Base-by-base conservation (phyloP, 2,329 filamentous ascomycete genomes). In the Gnomoniopsis sp. region DNA sequence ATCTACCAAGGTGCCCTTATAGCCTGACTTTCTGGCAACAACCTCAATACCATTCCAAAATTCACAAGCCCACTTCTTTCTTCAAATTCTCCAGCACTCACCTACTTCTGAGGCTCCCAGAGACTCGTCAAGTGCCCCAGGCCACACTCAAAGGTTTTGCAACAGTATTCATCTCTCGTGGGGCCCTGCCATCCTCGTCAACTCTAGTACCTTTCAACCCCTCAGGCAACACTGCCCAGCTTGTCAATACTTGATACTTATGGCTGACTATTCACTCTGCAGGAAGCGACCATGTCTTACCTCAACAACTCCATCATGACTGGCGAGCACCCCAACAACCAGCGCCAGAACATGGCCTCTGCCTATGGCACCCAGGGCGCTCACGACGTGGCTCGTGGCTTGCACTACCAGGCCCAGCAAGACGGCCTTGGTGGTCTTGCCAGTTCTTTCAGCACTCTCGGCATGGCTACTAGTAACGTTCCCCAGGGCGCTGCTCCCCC, bases 241-340 rank as follows among this genome's bases (percentile, higher is more conserved):
- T 4, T 23, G 4, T 23, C 10, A 33, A 46, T 12, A 44, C 14
- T 41, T 50, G 33, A 46, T 12, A 44, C 14, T 41, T 50, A 55
- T 19, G 14, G 41, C 60, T 63, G n/a, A 69, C 44, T 14, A n/a
- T 22, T 44, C 23, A 14, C 11, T 3, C 17, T 44, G 3, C 36
- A 62, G 60, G 48, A 57, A 50, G 23, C 55, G 46, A 67, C 67
- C 65, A 60, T 62, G 50, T 66, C 69, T 62, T 69, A 68, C 57
- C 65, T 63, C 46, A 53, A 62, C 21, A 50, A 59, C 15, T 44
- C 61, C 33, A 30, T 58, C 48, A 66, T 69, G 66, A 49, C 66
- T 49, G 63, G 64, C 8, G 68, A 69, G 41, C 49, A 46, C 38
- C 62, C 57, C 50, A 65, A 63, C 44, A 64, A 65, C 41, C 52